A percentile compares a stretch with the other conserved stretches of the same genome.
Conservation (phyloP, 169 alveolate genomes). For the Eimeria necatrix region DNA sequence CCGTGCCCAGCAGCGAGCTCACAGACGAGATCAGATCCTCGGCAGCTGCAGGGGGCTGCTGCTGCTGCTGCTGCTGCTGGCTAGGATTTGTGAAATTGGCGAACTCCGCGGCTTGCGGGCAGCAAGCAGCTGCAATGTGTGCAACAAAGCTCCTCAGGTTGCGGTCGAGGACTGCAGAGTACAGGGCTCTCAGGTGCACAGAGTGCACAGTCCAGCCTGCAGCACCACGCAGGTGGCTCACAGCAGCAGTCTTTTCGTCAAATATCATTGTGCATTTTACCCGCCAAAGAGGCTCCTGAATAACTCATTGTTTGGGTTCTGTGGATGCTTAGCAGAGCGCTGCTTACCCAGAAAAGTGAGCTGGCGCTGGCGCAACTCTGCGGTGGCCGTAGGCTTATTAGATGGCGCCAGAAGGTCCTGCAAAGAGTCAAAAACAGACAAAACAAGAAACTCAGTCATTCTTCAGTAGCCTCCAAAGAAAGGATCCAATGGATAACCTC, state of each 20-base stretch:
- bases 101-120: slow-evolving; percentile 61
- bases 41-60: not conserved
- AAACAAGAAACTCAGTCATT: not conserved
- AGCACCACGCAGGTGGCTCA: not conserved
- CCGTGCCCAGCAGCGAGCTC: not conserved
- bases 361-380: slow-evolving; percentile 82
- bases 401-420: slow-evolving; percentile 80
- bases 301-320: too few species aligned
- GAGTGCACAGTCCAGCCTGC: slow-evolving; percentile 83
- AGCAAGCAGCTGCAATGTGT: slow-evolving; percentile 66
- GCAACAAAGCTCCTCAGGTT: slow-evolving; percentile 72
- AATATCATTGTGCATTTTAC: too few species aligned
- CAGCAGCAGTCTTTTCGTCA: too few species aligned
- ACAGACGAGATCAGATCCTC: not conserved
- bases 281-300: too few species aligned
- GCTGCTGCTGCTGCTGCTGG: slow-evolving; percentile 25
- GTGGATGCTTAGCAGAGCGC: too few species aligned
- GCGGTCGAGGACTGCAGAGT: slow-evolving; percentile 62
- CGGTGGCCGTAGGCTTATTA: slow-evolving; percentile 69
- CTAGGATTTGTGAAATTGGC: slow-evolving; percentile 36
- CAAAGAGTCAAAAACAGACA: too few species aligned
- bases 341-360: slow-evolving; percentile 71
- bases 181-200: slow-evolving; percentile 74
- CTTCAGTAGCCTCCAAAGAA: not conserved
- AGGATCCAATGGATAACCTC: too few species aligned